These are phyloP conservation scores for Coemansia sp. DNA, from an alignment of 192 early-diverging fungal species.

Conservation along the genomic window DNA sequence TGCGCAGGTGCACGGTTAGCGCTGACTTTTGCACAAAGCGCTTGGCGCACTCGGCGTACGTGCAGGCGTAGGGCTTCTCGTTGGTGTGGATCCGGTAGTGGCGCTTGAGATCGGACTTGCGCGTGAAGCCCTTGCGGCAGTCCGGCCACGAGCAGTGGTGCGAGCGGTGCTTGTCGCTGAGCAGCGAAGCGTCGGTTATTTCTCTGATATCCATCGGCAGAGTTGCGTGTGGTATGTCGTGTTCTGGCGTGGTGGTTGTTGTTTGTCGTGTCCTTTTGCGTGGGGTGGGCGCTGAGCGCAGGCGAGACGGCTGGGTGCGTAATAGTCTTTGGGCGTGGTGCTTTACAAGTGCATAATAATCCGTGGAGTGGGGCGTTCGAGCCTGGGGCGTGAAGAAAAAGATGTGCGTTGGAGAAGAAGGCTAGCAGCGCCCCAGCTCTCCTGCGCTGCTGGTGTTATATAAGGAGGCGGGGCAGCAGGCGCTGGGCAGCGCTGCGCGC, in stretches of 20 bases:
- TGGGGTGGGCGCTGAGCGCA: not conserved
- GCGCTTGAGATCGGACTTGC: slow-evolving; percentile 72
- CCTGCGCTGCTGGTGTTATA: not conserved
- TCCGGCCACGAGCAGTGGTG: slow-evolving; percentile 58
- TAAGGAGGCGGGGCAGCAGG: not conserved
- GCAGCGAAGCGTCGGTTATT: slow-evolving; percentile 32
- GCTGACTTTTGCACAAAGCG: slow-evolving; percentile 85
- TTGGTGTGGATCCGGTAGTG: slow-evolving; percentile 80
- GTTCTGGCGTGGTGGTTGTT: not conserved
- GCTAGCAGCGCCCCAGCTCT: slow-evolving; percentile 5
- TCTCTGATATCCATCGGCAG: slow-evolving; percentile 41
- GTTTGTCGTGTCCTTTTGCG: slow-evolving; percentile 2
- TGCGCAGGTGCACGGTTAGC: slow-evolving; percentile 76
- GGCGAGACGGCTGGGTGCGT: no score
- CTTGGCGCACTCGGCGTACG: slow-evolving; percentile 68
- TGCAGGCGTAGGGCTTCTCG: slow-evolving; percentile 73
- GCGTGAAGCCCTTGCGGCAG: slow-evolving; percentile 68
- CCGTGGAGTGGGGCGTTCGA: not conserved
- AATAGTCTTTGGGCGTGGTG: not conserved
- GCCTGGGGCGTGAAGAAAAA: slow-evolving; percentile 3
- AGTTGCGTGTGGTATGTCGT: not conserved
- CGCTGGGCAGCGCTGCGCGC: not conserved
- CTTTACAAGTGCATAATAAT: slow-evolving; percentile 1
- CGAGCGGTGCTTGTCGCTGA: slow-evolving; percentile 44
- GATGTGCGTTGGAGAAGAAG: not conserved